phyloP scores from a whole-genome alignment of 2,329 filamentous ascomycete genomes.

The Nemania diffusa region DNA sequence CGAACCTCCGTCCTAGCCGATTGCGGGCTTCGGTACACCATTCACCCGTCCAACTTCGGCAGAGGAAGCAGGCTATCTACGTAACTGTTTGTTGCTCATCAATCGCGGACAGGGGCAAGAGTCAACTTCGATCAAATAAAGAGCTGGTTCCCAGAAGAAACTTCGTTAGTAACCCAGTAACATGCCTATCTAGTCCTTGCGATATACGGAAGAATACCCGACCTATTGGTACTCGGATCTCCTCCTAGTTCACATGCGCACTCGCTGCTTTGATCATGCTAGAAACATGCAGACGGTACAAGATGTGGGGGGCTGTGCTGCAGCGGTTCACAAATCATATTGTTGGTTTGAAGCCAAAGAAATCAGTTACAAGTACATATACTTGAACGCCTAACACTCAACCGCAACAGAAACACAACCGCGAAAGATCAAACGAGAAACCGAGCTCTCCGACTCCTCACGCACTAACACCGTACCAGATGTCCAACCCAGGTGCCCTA shows the following conservation, averaged over 20 bases:
- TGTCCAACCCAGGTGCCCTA: conserved; percentile 46
- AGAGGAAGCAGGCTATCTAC: not conserved
- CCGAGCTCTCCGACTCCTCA: conserved; percentile 39
- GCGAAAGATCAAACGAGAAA: conserved; percentile 38
- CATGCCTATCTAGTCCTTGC: not conserved
- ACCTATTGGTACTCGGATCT: not conserved
- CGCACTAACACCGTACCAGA: conserved; percentile 41
- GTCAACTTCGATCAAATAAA: not conserved
- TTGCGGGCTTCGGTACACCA: conserved; percentile 7
- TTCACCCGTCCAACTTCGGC: conserved; percentile 10
- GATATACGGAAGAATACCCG: not conserved
- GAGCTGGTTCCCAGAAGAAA: not conserved
- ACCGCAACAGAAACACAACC: conserved; percentile 27
- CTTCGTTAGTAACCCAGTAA: not conserved
- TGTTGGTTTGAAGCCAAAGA: conserved; percentile 20
- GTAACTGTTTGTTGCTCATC: not conserved
- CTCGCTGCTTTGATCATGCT: not conserved
- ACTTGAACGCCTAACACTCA: conserved; percentile 37
- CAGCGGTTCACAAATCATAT: conserved; percentile 26
- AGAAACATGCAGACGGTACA: not conserved
- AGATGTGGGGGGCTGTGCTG: conserved; percentile 7
- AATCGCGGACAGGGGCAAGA: not conserved
- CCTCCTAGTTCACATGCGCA: not conserved
- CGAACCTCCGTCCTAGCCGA: not conserved
- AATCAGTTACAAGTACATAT: conserved; percentile 35